Base-by-base conservation (phyloP, 1,284 basidiomycete species). In the Trametes polyzona region DNA sequence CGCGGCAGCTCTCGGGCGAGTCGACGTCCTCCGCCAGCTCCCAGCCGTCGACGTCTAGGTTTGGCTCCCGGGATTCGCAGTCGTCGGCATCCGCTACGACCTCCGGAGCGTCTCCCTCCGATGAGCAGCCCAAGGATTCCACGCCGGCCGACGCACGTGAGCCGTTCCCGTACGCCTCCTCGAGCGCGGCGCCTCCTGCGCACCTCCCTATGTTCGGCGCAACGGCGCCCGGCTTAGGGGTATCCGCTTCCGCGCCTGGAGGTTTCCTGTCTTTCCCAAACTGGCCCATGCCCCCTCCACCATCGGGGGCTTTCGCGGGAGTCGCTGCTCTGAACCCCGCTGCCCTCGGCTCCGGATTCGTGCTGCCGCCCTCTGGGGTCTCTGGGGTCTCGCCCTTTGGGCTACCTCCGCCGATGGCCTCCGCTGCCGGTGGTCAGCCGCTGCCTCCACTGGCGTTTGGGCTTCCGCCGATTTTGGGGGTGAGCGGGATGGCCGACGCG, bases 151-250 rank as follows among this genome's bases (percentile, higher is more conserved):
- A 55, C 4, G 24, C 35, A 2, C 29, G 44, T 10, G 67, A 68
- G 41, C 67, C 68, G 4, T 71, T 71, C 51, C 58, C 62, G 11
- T 69, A 71, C 62, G 51, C 69, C 48, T 49, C 65, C 4, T 33
- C 55, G 2, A 56, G 55, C 7, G 30, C 39, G 2, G 7, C 52
- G 8, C 21, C 51, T 9, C 11, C 39, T 6, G 4, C 54, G 14
- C 58, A 21, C 29, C 39, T 36, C n/a, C 55, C 53, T 2, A 59
- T 51, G 41, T 47, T 42, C 26, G 52, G 53, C 30, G 41, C 29
- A 21, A 11, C 42, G 8, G 10, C 29, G 35, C 26, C 53, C 19
- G 19, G 46, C 23, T 16, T 27, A 21, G 39, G 39, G 2, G n/a
- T 8, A 10, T 5, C 21, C 21, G 21, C 9, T 21, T 19, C 19